A percentile compares a stretch with the other conserved stretches of the same genome.
Conservation (phyloP, 202 grass and related monocot genomes). For the Musa balbisiana region DNA sequence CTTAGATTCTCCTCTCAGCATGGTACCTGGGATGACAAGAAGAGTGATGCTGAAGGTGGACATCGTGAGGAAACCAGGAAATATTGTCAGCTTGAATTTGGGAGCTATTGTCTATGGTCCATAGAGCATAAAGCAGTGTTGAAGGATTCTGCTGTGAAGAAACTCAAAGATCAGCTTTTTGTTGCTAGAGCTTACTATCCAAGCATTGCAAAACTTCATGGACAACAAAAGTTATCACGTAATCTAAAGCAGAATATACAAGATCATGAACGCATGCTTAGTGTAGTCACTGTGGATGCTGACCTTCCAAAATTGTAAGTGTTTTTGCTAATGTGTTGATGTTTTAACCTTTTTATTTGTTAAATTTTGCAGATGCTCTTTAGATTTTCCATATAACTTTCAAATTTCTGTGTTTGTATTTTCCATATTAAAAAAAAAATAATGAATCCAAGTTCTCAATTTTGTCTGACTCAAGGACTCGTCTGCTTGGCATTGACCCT, state of each 20-base stretch:
- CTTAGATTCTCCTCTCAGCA: neutral
- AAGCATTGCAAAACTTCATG: conserved; percentile 7
- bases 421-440: neutral
- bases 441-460: neutral
- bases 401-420: neutral
- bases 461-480: neutral
- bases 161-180: conserved; percentile 20
- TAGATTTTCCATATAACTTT: neutral
- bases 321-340: neutral
- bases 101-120: conserved; percentile 17
- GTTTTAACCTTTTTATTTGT: neutral
- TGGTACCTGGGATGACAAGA: neutral
- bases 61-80: neutral
- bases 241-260: conserved; percentile 8
- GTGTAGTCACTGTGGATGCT: neutral
- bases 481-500: too few species aligned
- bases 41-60: neutral
- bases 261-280: conserved; percentile 14
- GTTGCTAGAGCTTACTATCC: conserved; percentile 14
- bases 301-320: conserved; percentile 10
- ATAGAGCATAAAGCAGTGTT: neutral
- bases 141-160: conserved; percentile 7
- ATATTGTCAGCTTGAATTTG: conserved; percentile 6
- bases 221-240: neutral
- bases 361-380: neutral